phyloP scores from a whole-genome alignment of 2,329 filamentous ascomycete species.

The Anthostomella pinea region DNA sequence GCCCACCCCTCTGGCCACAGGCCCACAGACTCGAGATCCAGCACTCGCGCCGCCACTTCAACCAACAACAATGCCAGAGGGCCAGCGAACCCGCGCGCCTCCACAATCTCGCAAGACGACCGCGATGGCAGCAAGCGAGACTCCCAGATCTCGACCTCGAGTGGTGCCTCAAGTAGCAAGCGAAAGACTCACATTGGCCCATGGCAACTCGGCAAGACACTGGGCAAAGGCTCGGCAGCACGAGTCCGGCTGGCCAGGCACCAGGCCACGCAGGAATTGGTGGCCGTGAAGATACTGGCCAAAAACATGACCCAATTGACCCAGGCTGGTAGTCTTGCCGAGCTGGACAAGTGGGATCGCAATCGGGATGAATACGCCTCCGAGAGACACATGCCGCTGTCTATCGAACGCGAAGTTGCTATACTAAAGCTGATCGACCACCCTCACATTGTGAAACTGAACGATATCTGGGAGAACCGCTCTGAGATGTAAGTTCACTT shows the following conservation, averaged over 20 bases:
- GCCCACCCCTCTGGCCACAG: conserved; percentile 17
- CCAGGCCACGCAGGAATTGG: conserved; percentile 71
- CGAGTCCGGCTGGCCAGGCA: conserved; percentile 85
- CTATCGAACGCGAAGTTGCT: conserved; percentile 90
- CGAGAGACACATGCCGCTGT: conserved; percentile 73
- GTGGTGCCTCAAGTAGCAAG: conserved; percentile 34
- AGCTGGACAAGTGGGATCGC: conserved; percentile 71
- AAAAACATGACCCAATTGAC: conserved; percentile 76
- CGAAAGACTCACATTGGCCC: conserved; percentile 81
- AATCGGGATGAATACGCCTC: conserved; percentile 56
- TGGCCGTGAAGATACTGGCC: conserved; percentile 93
- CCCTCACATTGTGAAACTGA: conserved; percentile 88
- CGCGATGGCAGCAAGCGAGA: conserved; percentile 20
- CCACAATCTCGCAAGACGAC: conserved; percentile 10
- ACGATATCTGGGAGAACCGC: conserved; percentile 97
- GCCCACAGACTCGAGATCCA: conserved; percentile 5
- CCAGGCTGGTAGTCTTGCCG: conserved; percentile 80
- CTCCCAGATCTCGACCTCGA: conserved; percentile 27
- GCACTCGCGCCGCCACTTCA: conserved; percentile 2
- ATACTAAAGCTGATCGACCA: conserved; percentile 97
- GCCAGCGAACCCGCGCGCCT: conserved; percentile 3
- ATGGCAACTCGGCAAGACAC: conserved; percentile 85
- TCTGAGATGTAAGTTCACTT: conserved; percentile 73
- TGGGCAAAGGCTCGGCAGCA: conserved; percentile 87
- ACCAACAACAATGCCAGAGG: conserved; percentile 3